These are phyloP conservation scores for Pseudogymnoascus sp. DNA, from an alignment of 2,329 filamentous ascomycete species.

Conservation along the genomic window DNA sequence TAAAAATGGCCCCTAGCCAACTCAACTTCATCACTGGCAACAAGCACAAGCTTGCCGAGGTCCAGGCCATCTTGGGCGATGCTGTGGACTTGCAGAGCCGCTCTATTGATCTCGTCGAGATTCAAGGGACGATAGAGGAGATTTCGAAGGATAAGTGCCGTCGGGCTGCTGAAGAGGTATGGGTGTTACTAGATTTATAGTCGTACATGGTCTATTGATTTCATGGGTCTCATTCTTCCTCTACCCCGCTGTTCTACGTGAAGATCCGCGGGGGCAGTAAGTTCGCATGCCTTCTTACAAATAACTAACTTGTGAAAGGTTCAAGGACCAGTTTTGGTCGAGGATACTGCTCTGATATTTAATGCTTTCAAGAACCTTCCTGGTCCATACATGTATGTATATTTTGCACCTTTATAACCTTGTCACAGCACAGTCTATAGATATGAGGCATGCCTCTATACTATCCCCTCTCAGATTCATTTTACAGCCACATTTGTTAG, in stretches of 20 bases:
- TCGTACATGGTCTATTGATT: conserved; percentile 1
- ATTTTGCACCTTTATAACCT: conserved; percentile 6
- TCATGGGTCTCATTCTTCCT: conserved; percentile 1
- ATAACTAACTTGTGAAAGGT: conserved; percentile 44
- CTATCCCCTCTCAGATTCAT: not conserved
- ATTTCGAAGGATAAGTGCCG: conserved; percentile 84
- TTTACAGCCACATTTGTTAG: not conserved
- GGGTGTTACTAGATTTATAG: conserved; percentile 20
- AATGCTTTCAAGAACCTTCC: conserved; percentile 84
- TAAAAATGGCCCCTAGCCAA: conserved; percentile 39
- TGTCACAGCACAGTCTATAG: not conserved
- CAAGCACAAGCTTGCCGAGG: conserved; percentile 85
- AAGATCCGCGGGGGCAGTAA: not conserved
- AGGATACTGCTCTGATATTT: conserved; percentile 94
- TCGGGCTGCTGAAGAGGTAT: conserved; percentile 70
- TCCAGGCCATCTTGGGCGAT: conserved; percentile 74
- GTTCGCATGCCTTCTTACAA: not conserved
- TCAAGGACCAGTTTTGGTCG: conserved; percentile 81
- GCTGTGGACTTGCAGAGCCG: conserved; percentile 67
- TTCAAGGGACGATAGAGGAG: conserved; percentile 88
- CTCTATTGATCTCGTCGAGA: conserved; percentile 74
- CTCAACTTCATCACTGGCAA: conserved; percentile 97
- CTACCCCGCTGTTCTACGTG: not conserved
- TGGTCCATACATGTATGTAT: conserved; percentile 83
- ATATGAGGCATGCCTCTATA: not conserved